Evolutionary conservation across 208 protist genomes (phyloP).

Genomic region (Leishmania arabica): DNA sequence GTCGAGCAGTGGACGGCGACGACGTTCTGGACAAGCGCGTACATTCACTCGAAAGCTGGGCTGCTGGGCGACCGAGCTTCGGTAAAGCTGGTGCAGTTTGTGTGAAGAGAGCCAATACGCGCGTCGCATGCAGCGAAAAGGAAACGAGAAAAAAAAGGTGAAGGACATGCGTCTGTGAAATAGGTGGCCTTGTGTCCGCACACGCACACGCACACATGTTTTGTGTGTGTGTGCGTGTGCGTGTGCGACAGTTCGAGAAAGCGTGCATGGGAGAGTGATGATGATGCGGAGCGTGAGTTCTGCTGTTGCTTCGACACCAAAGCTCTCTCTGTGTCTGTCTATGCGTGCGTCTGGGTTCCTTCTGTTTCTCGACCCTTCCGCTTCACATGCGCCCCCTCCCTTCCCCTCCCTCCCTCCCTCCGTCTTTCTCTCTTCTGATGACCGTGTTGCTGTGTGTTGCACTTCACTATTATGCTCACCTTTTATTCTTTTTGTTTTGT

Average conservation of each 20-base stretch:
- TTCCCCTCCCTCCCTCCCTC: not conserved
- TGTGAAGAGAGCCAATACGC: not conserved
- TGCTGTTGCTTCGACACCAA: not conserved
- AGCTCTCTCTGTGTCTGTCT: not conserved
- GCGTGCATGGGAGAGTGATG: not conserved
- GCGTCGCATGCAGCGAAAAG: not conserved
- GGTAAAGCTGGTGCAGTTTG: conserved; percentile 68
- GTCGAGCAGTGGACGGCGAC: conserved; percentile 78
- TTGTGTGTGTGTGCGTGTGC: not conserved
- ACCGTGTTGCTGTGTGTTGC: not conserved
- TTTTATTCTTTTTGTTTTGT: too few relatives aligned
- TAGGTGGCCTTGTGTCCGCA: not conserved
- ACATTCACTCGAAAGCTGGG: conserved; percentile 42
- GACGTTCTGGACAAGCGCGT: conserved; percentile 84
- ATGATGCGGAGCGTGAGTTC: not conserved
- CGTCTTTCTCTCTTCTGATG: not conserved
- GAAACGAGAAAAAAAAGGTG: not conserved
- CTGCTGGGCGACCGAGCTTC: conserved; percentile 64
- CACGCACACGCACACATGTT: not conserved
- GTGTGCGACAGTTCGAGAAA: not conserved
- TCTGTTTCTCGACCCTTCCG: too few relatives aligned
- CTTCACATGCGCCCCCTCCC: not conserved
- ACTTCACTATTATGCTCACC: not conserved
- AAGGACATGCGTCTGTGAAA: not conserved
- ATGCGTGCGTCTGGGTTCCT: not conserved